phyloP scores from a whole-genome alignment of 1,139 yeast genomes.

The Kodamaea sp. region DNA sequence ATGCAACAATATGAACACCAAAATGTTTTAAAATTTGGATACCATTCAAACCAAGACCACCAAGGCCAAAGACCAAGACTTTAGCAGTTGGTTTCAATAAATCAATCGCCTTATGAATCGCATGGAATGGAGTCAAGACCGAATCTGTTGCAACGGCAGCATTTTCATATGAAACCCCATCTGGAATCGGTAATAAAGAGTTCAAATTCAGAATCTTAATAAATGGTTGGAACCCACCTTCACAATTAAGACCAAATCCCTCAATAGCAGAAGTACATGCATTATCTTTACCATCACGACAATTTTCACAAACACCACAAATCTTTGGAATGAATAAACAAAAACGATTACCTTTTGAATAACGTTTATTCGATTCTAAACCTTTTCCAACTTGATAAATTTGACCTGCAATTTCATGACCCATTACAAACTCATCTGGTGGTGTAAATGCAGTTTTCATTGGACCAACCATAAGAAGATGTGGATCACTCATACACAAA shows the following conservation, averaged over 20 bases:
- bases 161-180: conserved; percentile 38
- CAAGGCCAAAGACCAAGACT: conserved; percentile 46
- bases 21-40: conserved; percentile 41
- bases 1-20: conserved; percentile 40
- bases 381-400: conserved; percentile 39
- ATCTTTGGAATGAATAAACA: conserved; percentile 35
- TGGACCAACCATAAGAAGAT: conserved; percentile 32
- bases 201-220: conserved; percentile 35
- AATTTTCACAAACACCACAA: conserved; percentile 43
- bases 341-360: conserved; percentile 34
- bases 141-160: conserved; percentile 53
- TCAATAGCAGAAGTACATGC: conserved; percentile 23
- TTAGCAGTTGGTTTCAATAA: conserved; percentile 33
- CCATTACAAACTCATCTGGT: conserved; percentile 43
- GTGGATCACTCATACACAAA: conserved; percentile 50
- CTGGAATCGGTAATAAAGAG: conserved; percentile 44
- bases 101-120: conserved; percentile 38
- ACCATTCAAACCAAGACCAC: conserved; percentile 52
- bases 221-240: conserved; percentile 53
- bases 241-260: conserved; percentile 42
- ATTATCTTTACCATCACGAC: conserved; percentile 44
- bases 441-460: conserved; percentile 10
- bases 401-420: conserved; percentile 56
- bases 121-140: conserved; percentile 51
- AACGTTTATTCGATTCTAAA: conserved; percentile 23